phyloP scores from a whole-genome alignment of 1,284 basidiomycete species.

The Vanrija pseudolonga region DNA sequence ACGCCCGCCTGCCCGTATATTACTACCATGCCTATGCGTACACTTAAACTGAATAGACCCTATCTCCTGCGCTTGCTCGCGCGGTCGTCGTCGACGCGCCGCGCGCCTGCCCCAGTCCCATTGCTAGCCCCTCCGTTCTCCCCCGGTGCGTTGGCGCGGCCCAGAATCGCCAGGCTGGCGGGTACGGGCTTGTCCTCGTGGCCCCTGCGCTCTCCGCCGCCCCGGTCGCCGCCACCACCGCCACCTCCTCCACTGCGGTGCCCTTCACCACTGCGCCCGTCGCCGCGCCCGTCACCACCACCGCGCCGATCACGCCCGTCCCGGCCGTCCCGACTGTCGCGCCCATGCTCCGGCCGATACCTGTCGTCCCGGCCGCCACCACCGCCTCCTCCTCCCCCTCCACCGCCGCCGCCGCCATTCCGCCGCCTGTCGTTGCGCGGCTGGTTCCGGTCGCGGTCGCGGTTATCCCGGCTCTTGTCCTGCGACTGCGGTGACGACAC shows the following conservation, averaged over 20 bases:
- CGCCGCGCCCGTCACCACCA: not conserved
- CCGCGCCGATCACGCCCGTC: not conserved
- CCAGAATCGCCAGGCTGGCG: constrained; percentile 5
- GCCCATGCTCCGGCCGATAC: constrained; percentile 1
- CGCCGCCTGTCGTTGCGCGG: not conserved
- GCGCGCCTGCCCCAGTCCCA: no score
- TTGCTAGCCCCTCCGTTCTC: no score
- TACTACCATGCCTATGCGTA: no score
- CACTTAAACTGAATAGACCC: not conserved
- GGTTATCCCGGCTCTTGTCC: no score
- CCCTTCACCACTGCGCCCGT: not conserved
- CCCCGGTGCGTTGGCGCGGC: not conserved
- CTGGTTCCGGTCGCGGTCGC: no score
- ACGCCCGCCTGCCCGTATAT: no score
- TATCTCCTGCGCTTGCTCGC: constrained; percentile 12
- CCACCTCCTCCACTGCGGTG: no score
- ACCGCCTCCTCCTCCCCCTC: no score
- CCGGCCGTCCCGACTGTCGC: not conserved
- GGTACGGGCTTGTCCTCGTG: not conserved
- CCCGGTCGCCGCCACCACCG: not conserved
- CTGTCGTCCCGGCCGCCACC: not conserved
- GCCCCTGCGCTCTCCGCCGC: not conserved
- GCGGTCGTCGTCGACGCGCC: constrained; percentile 3
- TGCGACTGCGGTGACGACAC: not conserved
- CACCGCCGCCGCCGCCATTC: not conserved